These are phyloP conservation scores for Wallacemonas rigidus DNA, from an alignment of 208 protist species.

Conservation along the genomic window DNA sequence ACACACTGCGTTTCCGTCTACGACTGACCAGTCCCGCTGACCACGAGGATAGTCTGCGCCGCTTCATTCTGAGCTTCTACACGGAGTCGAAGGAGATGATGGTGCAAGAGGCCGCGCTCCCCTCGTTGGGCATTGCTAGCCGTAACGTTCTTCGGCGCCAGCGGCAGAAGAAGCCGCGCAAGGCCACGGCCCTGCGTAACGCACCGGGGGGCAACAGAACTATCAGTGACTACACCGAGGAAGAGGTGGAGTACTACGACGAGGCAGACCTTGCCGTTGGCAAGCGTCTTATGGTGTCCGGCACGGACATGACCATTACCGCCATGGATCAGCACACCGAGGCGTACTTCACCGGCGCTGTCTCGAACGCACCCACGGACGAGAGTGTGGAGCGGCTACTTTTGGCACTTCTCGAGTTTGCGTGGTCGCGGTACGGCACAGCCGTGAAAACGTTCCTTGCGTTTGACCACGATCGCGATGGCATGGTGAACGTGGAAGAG, in stretches of 20 bases:
- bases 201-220: conserved; percentile 23
- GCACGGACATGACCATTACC: conserved; percentile 64
- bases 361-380: conserved; percentile 29
- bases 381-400: conserved; percentile 59
- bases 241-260: conserved; percentile 48
- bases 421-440: conserved; percentile 69
- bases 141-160: conserved; percentile 82
- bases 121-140: conserved; percentile 72
- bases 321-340: conserved; percentile 85
- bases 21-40: conserved; percentile 48
- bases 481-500: conserved; percentile 72
- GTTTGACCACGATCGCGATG: conserved; percentile 85
- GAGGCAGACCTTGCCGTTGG: conserved; percentile 72
- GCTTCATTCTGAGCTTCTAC: conserved; percentile 85
- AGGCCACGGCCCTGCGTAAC: conserved; percentile 41
- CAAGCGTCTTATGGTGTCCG: conserved; percentile 67
- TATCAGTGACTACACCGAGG: conserved; percentile 15
- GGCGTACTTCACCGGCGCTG: conserved; percentile 49
- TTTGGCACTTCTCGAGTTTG: conserved; percentile 62
- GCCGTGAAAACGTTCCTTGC: conserved; percentile 80
- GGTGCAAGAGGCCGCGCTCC: conserved; percentile 67
- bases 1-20: conserved; percentile 80
- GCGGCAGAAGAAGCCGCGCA: conserved; percentile 58
- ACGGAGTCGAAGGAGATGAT: conserved; percentile 89
- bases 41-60: conserved; percentile 55